phyloP scores from a whole-genome alignment of 768 basidiomycete species.

The Melanogaster broomeanus region DNA sequence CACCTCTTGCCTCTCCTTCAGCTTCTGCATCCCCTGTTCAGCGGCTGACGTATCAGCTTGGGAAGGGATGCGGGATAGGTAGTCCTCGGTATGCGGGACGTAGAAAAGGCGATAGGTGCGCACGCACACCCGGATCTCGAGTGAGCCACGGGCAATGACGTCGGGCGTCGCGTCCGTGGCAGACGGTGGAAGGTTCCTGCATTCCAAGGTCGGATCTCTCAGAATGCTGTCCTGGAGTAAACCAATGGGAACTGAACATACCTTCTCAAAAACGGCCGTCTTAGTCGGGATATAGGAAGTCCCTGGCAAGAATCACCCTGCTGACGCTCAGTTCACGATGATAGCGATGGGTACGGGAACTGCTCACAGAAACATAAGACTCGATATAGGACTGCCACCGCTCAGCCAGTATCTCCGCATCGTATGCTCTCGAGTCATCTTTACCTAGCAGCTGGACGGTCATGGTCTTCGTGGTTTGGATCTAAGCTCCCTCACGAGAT shows the following conservation, averaged over 20 bases:
- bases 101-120: slow-evolving; percentile 83
- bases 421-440: slow-evolving; percentile 73
- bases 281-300: slow-evolving; percentile 46
- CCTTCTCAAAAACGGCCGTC: slow-evolving; percentile 69
- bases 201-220: not conserved
- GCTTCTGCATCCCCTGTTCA: slow-evolving; percentile 7
- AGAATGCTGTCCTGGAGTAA: too few species aligned
- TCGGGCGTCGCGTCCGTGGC: slow-evolving; percentile 41
- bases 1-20: slow-evolving; percentile 14
- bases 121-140: slow-evolving; percentile 86
- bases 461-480: slow-evolving; percentile 64
- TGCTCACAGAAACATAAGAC: slow-evolving; percentile 65
- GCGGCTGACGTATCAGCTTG: slow-evolving; percentile 41
- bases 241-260: slow-evolving; percentile 28
- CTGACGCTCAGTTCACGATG: not conserved
- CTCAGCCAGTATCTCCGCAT: slow-evolving; percentile 73
- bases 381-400: slow-evolving; percentile 83
- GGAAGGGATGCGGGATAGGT: slow-evolving; percentile 50
- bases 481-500: slow-evolving; percentile 41
- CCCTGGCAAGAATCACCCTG: slow-evolving; percentile 63
- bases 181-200: slow-evolving; percentile 23
- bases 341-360: not conserved
- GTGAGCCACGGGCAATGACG: slow-evolving; percentile 54
- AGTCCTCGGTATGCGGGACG: slow-evolving; percentile 68
- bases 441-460: slow-evolving; percentile 79